Evolutionary conservation across 371 early-diverging fungal genomes (phyloP), one percentile per base, ranked within the genome.

Genomic region (Rhizopus arrhizus): DNA sequence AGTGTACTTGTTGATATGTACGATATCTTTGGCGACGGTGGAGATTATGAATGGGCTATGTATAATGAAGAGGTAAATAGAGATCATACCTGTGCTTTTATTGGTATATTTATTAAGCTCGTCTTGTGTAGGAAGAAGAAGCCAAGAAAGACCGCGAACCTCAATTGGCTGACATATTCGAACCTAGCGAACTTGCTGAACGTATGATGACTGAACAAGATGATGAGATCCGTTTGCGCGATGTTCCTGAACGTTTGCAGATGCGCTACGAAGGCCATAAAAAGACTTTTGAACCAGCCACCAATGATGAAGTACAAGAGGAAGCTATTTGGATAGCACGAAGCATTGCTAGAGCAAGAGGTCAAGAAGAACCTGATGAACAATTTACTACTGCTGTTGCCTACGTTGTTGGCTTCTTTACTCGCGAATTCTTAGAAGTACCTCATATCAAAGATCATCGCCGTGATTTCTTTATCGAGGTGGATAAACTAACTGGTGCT

Each of bases 211-310:
- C 98, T 1, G 92, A 92, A 46, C 78, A 78, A 58, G 99, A 98
- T 70, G 95, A 96, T 56, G 84, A 81, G 5, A 96, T 98, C 62
- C 87, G 95, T 36, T 64, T 85, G 4, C 82, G 84, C 34, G 98
- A 98, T 66, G 77, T 95, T 1, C 99, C 99, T 5, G 99, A 98
- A 60, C 88, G 99, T 46, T 79, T 95, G 70, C 97, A 95, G 68
- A 80, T 86, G 73, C 83, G 84, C 41, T 86, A 73, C 61, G 80
- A 65, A 59, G 82, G 82, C 4, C 47, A 67, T 51, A 73, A 75
- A 15, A 82, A 70, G 56, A 61, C 54, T n/a, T 74, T 74, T 54
- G 66, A 58, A 34, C 62, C 45, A 31, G 63, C 70, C 15, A 64
- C 79, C 11, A 72, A 78, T 11, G 78, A 80, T 9, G 81, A 85